Base-by-base conservation (phyloP, 305 asterid genomes). In the Caryopteris hybrid region DNA sequence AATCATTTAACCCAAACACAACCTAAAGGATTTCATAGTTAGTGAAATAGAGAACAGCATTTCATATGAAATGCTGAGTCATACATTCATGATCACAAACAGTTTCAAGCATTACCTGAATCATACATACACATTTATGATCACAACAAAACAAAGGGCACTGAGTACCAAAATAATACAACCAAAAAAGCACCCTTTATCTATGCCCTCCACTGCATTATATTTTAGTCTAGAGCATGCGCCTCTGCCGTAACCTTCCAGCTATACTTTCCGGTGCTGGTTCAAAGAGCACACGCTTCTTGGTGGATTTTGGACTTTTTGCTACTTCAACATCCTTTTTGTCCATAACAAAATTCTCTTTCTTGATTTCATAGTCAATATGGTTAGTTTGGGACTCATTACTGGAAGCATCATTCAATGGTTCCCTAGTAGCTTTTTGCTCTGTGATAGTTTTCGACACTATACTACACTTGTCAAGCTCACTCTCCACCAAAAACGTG, bases 191-290 rank as follows among this genome's bases (percentile, higher is more conserved):
- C 4, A 2, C 2, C 31, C 31, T 25, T 25, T 25, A 25, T 25
- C 31, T 25, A 25, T 8, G 9, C 39, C 41, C 41, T 36, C 41
- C 11, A 36, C 0, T 5, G 41, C 41, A 36, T 2, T 36, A 5
- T 7, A 5, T 36, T 8, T 36, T 10, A 36, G 10, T 36, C 11
- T 36, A 36, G 11, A 36, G 11, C 41, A 3, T 65, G 10, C 70
- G 80, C 72, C 85, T 82, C 66, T 6, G 61, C 61, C 72, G 54
- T 34, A 85, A 53, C 80, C 90, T 85, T 74, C 84, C 76, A 9
- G 74, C 86, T 46, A 84, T 72, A 46, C 84, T 81, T 71, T 83
- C 92, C 22, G 80, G 74, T 13, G 76, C 61, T 45, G 70, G 79
- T 56, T 74, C 86, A 22, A 21, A 36, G 16, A 12, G 38, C 1